Conservation (phyloP, 2,329 filamentous ascomycete genomes). For the Pseudopyricularia cyperi region DNA sequence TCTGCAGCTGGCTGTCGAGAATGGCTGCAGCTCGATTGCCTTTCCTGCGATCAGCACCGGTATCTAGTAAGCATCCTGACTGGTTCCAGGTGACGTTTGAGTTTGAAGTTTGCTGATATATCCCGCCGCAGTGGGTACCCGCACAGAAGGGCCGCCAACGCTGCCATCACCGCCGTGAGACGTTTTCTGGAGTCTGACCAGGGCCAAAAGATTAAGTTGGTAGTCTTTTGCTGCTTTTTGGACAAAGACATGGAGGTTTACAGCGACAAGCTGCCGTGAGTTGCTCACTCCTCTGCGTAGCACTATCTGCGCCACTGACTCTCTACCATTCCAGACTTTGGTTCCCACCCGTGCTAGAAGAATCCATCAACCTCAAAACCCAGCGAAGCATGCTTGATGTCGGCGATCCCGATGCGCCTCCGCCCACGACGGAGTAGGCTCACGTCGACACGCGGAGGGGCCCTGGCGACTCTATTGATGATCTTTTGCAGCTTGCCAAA, state of each 20-base stretch:
- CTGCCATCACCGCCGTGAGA: slow-evolving; percentile 50
- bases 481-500: background rate
- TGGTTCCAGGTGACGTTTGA: background rate
- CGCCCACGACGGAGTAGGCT: background rate
- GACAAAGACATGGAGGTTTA: slow-evolving; percentile 68
- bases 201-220: slow-evolving; percentile 45
- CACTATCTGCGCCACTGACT: background rate
- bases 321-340: slow-evolving; percentile 9
- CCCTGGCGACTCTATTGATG: background rate
- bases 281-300: background rate
- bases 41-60: slow-evolving; percentile 83
- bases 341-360: slow-evolving; percentile 15
- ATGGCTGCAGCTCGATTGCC: slow-evolving; percentile 57
- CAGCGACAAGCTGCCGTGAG: slow-evolving; percentile 58
- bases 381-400: background rate
- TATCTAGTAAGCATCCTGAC: slow-evolving; percentile 37
- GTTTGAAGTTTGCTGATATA: background rate
- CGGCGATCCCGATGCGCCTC: background rate
- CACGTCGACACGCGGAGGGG: background rate
- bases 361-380: background rate
- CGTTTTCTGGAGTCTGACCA: slow-evolving; percentile 36
- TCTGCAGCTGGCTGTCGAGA: slow-evolving; percentile 57
- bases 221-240: slow-evolving; percentile 80
- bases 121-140: slow-evolving; percentile 50
- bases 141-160: slow-evolving; percentile 54